Conservation (phyloP, 257 asterid genomes). For the Primulina tabacum region DNA sequence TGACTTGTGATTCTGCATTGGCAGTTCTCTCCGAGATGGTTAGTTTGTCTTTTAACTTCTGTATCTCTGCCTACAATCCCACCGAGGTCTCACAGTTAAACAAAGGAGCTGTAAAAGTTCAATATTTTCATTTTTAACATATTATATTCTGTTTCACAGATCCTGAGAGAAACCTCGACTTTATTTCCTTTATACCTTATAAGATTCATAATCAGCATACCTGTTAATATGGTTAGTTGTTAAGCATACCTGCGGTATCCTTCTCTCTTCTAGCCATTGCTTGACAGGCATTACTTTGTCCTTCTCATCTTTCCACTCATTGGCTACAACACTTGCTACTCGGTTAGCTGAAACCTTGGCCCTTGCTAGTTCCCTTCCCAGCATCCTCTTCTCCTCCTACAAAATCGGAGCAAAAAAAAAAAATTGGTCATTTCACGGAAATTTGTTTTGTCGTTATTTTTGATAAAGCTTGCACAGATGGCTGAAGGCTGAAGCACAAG, state of each 20-base stretch:
- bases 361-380: slow-evolving; percentile 88
- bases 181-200: not conserved
- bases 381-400: slow-evolving; percentile 84
- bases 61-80: slow-evolving; percentile 66
- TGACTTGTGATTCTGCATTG: slow-evolving; percentile 82
- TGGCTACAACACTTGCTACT: slow-evolving; percentile 74
- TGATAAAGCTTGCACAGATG: not conserved
- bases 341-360: slow-evolving; percentile 79
- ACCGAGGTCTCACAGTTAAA: slow-evolving; percentile 12
- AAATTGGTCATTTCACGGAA: slow-evolving; percentile 3
- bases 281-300: slow-evolving; percentile 89
- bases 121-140: slow-evolving; percentile 3
- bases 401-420: slow-evolving; percentile 13
- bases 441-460: not conserved
- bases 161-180: not conserved
- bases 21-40: no score
- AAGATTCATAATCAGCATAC: not conserved
- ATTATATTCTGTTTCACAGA: not conserved
- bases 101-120: slow-evolving; percentile 3
- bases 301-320: slow-evolving; percentile 93
- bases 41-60: slow-evolving; percentile 69
- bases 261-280: slow-evolving; percentile 96
- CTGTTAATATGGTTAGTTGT: not conserved
- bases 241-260: slow-evolving; percentile 55
- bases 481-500: not conserved